Conservation (phyloP, 2,329 filamentous ascomycete genomes). For the Fusarium pseudocircinatum region DNA sequence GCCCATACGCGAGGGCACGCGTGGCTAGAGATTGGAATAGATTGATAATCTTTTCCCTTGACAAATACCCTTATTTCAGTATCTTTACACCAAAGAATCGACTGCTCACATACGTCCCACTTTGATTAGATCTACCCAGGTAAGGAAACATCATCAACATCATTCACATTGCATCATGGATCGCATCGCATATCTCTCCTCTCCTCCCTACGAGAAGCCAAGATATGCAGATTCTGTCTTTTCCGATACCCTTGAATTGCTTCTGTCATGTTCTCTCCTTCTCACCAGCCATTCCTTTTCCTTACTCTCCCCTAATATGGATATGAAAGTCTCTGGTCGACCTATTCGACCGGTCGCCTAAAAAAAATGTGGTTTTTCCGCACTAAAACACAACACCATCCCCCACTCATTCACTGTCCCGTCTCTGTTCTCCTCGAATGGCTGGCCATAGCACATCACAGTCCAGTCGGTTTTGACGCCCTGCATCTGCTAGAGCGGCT, state of each 20-base stretch:
- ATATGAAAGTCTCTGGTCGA: not conserved
- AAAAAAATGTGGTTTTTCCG: constrained; percentile 25
- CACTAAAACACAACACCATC: constrained; percentile 39
- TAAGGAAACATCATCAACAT: constrained; percentile 11
- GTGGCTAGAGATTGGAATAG: not conserved
- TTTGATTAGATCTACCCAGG: constrained; percentile 7
- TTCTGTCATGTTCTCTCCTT: not conserved
- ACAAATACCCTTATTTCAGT: not conserved
- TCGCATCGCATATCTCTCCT: constrained; percentile 8
- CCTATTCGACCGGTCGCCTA: constrained; percentile 6
- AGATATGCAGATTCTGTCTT: constrained; percentile 1
- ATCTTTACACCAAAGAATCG: not conserved
- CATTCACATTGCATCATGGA: not conserved
- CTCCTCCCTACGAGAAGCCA: not conserved
- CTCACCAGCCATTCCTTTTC: not conserved
- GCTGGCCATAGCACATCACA: constrained; percentile 3
- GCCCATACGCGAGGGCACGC: not conserved
- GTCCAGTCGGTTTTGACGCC: constrained; percentile 25
- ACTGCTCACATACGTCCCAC: constrained; percentile 1
- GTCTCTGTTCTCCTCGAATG: constrained; percentile 6
- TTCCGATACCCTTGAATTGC: not conserved
- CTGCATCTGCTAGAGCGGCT: constrained; percentile 33
- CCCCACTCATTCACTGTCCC: constrained; percentile 20
- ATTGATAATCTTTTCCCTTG: not conserved
- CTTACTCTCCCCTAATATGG: not conserved